Conservation (phyloP, 2,329 filamentous ascomycete genomes). For the Mariannaea elegans region DNA sequence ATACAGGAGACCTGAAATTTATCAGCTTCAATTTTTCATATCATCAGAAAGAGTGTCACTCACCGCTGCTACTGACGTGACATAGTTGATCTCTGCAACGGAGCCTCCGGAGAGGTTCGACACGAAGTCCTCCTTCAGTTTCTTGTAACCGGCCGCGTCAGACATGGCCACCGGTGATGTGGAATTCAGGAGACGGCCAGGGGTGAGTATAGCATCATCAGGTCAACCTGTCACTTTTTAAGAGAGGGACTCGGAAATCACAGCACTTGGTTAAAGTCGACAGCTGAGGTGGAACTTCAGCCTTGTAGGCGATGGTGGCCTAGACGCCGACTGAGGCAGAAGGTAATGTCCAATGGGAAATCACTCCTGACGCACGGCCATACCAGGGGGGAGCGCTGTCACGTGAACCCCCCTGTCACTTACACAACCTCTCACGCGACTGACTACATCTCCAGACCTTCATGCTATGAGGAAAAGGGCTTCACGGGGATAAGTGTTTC, state of each 20-base stretch:
- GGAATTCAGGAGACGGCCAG: not conserved
- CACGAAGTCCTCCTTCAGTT: constrained; percentile 93
- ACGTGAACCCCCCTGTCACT: constrained; percentile 18
- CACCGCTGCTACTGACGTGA: constrained; percentile 88
- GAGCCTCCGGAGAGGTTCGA: constrained; percentile 87
- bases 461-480: not conserved
- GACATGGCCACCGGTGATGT: constrained; percentile 44
- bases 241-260: constrained; percentile 13
- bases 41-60: constrained; percentile 19
- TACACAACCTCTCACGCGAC: not conserved
- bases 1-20: constrained; percentile 75
- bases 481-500: not conserved
- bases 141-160: constrained; percentile 75
- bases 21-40: constrained; percentile 25
- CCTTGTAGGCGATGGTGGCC: constrained; percentile 35
- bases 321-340: constrained; percentile 14
- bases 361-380: constrained; percentile 18
- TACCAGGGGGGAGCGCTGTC: not conserved
- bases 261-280: constrained; percentile 36
- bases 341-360: constrained; percentile 26
- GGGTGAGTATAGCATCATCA: constrained; percentile 25
- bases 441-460: not conserved
- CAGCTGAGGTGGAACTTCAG: constrained; percentile 26
- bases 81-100: constrained; percentile 85
- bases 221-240: constrained; percentile 9